Percentiles rank a stretch among this genome's conserved stretches.
phyloP scores from a whole-genome alignment of 2,329 filamentous ascomycete genomes.

The Nothophoma quercina region DNA sequence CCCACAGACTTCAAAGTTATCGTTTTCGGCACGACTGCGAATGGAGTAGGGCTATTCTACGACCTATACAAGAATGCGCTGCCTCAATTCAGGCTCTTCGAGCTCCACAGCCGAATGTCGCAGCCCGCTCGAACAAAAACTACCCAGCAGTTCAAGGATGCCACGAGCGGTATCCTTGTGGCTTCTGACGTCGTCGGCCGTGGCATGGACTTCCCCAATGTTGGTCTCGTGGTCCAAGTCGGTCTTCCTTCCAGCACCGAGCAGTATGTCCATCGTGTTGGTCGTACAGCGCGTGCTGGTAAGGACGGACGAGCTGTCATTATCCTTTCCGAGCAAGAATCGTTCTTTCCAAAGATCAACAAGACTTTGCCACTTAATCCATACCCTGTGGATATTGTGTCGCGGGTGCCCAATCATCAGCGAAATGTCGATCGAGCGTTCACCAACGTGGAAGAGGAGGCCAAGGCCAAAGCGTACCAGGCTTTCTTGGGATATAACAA shows the following conservation, averaged over 20 bases:
- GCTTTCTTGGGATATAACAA: conserved; percentile 59
- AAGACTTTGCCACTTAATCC: conserved; percentile 59
- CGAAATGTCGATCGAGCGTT: conserved; percentile 45
- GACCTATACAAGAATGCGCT: conserved; percentile 48
- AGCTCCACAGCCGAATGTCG: conserved; percentile 55
- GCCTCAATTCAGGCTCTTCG: conserved; percentile 48
- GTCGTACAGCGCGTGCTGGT: conserved; percentile 52
- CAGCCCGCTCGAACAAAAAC: conserved; percentile 54
- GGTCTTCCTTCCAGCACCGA: conserved; percentile 60
- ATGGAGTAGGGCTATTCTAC: conserved; percentile 54
- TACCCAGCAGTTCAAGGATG: conserved; percentile 55
- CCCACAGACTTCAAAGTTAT: conserved; percentile 55
- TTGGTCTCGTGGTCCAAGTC: conserved; percentile 58
- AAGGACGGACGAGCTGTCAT: conserved; percentile 63
- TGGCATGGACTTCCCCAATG: conserved; percentile 61
- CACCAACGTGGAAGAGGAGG: conserved; percentile 47
- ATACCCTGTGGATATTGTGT: conserved; percentile 55
- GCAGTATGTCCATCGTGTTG: conserved; percentile 55
- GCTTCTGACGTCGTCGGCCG: conserved; percentile 58
- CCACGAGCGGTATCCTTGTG: conserved; percentile 59
- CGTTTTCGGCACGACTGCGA: conserved; percentile 58
- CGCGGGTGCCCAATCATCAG: conserved; percentile 43
- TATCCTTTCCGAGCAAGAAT: conserved; percentile 60
- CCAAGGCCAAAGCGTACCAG: conserved; percentile 56
- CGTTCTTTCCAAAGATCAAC: conserved; percentile 60